Evolutionary conservation across 2,329 filamentous ascomycete genomes (phyloP).

Genomic region (Aspergillus nomiae): DNA sequence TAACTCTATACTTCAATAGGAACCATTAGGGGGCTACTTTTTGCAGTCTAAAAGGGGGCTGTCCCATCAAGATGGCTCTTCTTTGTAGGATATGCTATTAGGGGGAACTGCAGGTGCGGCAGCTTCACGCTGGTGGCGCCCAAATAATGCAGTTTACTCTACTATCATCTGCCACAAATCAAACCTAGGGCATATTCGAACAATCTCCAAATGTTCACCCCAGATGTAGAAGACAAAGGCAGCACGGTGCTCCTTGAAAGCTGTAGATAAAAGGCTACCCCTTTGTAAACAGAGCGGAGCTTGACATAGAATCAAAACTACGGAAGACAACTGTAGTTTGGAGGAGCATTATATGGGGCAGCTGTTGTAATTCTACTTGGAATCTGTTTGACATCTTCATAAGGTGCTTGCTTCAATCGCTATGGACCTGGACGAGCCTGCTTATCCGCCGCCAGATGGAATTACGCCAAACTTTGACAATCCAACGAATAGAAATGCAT

Average conservation of each 20-base stretch:
- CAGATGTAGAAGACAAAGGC: not conserved
- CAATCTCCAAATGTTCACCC: not conserved
- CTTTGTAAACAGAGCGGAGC: not conserved
- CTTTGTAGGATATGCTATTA: not conserved
- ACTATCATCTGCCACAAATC: not conserved
- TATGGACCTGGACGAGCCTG: conserved; percentile 11
- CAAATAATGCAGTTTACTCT: not conserved
- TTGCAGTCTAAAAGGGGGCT: not conserved
- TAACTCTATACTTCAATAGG: not conserved
- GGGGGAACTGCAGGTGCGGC: not conserved
- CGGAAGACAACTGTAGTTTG: too few relatives aligned
- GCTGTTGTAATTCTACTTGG: too few relatives aligned
- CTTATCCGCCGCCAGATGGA: conserved; percentile 17
- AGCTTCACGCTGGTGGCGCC: not conserved
- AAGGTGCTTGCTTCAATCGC: not conserved
- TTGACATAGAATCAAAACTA: too few relatives aligned
- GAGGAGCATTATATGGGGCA: too few relatives aligned
- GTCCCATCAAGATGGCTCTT: not conserved
- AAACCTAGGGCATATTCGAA: not conserved
- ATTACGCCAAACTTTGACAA: conserved; percentile 20
- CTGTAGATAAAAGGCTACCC: not conserved
- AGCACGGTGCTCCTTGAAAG: too few relatives aligned
- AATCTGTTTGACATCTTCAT: too few relatives aligned
- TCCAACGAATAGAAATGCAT: conserved; percentile 19
- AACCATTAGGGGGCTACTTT: not conserved